Conservation (phyloP, 257 asterid genomes). For the Mitragyna speciosa region DNA sequence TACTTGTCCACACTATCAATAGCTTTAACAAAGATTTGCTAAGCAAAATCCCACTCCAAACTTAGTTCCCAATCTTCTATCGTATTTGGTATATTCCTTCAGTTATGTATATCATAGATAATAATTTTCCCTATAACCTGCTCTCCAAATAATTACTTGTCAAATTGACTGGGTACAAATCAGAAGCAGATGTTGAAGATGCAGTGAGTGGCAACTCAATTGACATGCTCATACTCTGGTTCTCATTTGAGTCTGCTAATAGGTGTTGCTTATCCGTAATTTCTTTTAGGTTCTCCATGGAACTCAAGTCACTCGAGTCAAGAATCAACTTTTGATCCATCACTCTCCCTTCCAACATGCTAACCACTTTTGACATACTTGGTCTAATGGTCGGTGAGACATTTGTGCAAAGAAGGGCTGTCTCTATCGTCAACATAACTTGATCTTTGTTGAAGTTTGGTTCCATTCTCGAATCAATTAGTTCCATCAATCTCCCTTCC, state of each 20-base stretch:
- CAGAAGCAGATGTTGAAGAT: constrained; percentile 13
- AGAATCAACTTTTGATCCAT: constrained; percentile 6
- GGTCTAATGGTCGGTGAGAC: constrained; percentile 28
- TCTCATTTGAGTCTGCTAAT: neutral
- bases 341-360: constrained; percentile 31
- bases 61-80: too few species aligned
- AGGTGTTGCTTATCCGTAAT: neutral
- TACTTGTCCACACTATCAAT: too few species aligned
- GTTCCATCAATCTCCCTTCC: constrained; percentile 28
- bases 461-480: constrained; percentile 35
- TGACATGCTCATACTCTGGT: constrained; percentile 9
- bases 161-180: constrained; percentile 12
- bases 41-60: too few species aligned
- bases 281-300: neutral
- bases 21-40: too few species aligned
- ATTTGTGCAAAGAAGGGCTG: constrained; percentile 32
- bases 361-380: constrained; percentile 37
- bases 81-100: too few species aligned
- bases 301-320: neutral
- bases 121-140: neutral
- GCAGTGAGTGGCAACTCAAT: neutral
- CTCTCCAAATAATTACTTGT: neutral
- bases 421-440: constrained; percentile 19
- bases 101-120: too few species aligned
- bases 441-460: constrained; percentile 22